These are phyloP conservation scores for Colletotrichum simmondsii DNA, from an alignment of 2,329 filamentous ascomycete genomes.

Conservation along the genomic window DNA sequence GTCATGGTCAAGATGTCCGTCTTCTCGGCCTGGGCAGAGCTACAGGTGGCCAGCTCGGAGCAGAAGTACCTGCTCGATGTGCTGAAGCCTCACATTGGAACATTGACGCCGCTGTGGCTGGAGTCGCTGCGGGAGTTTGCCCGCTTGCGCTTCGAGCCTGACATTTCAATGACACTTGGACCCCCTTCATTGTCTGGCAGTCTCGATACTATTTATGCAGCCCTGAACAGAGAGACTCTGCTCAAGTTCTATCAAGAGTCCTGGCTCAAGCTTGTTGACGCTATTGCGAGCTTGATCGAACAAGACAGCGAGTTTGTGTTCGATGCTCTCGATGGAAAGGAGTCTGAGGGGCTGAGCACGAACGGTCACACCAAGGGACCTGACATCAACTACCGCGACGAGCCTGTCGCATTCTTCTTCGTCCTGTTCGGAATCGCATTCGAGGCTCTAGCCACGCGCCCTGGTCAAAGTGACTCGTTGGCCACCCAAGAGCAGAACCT, in stretches of 20 bases:
- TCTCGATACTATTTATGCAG: constrained; percentile 93
- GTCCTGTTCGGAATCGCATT: constrained; percentile 97
- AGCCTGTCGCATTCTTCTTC: constrained; percentile 98
- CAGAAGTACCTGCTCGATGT: constrained; percentile 91
- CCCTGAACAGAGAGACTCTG: constrained; percentile 91
- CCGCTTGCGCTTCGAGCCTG: constrained; percentile 91
- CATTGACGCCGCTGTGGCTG: constrained; percentile 91
- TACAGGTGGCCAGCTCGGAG: constrained; percentile 94
- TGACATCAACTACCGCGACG: constrained; percentile 97
- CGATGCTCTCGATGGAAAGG: constrained; percentile 91
- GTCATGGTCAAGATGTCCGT: constrained; percentile 99
- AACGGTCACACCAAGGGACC: constrained; percentile 70
- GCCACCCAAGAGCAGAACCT: constrained; percentile 82
- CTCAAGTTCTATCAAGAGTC: constrained; percentile 97
- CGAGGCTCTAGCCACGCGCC: constrained; percentile 89
- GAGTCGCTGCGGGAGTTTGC: constrained; percentile 95
- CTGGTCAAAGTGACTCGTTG: constrained; percentile 72
- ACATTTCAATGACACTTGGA: constrained; percentile 91
- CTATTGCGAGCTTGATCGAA: constrained; percentile 95
- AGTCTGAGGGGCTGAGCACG: constrained; percentile 57
- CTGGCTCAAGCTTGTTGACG: constrained; percentile 96
- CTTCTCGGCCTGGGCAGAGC: constrained; percentile 95
- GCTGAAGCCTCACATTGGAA: constrained; percentile 88
- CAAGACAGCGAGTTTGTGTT: constrained; percentile 99
- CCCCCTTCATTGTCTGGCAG: constrained; percentile 85